Conservation (phyloP, 352 stramenopile genomes). For the Globisporangium nodosum region DNA sequence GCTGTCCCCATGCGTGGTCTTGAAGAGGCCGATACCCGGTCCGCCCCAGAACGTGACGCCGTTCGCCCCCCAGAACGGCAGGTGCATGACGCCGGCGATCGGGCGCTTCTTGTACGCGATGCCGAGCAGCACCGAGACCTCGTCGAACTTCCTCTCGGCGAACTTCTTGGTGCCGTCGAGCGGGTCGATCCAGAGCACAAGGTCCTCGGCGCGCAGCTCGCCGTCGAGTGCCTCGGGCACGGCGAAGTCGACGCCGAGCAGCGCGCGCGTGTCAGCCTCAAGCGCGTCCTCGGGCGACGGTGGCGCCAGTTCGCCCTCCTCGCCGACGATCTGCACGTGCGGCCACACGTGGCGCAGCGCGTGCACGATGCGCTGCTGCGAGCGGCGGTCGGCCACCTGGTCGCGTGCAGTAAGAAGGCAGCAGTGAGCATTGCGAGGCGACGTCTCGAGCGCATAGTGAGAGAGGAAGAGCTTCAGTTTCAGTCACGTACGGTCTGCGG, state of each 20-base stretch:
- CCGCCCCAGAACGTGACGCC: slow-evolving; percentile 68
- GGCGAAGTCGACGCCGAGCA: slow-evolving; percentile 15
- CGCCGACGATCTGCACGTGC: slow-evolving; percentile 49
- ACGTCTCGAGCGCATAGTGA: background rate
- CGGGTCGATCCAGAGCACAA: slow-evolving; percentile 79
- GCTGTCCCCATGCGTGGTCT: slow-evolving; percentile 24
- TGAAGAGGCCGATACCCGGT: slow-evolving; percentile 45
- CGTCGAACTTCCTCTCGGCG: slow-evolving; percentile 59
- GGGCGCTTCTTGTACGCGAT: slow-evolving; percentile 62
- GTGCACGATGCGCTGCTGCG: slow-evolving; percentile 65
- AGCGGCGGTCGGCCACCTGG: slow-evolving; percentile 60
- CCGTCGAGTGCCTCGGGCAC: slow-evolving; percentile 15
- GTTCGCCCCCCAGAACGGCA: slow-evolving; percentile 49
- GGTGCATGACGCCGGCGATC: slow-evolving; percentile 63
- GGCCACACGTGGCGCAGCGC: slow-evolving; percentile 54
- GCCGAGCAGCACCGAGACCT: slow-evolving; percentile 75
- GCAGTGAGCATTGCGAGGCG: background rate
- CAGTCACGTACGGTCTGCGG: slow-evolving; percentile 42
- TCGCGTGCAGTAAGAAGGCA: background rate
- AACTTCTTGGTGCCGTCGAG: slow-evolving; percentile 80
- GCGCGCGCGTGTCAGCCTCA: slow-evolving; percentile 30
- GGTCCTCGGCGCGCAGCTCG: slow-evolving; percentile 27
- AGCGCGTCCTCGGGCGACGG: slow-evolving; percentile 43
- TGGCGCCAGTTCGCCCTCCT: slow-evolving; percentile 59
- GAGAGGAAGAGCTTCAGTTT: too few species aligned